Conservation (phyloP, 2,329 filamentous ascomycete species). For the Aspergillus brunneoviolaceus region DNA sequence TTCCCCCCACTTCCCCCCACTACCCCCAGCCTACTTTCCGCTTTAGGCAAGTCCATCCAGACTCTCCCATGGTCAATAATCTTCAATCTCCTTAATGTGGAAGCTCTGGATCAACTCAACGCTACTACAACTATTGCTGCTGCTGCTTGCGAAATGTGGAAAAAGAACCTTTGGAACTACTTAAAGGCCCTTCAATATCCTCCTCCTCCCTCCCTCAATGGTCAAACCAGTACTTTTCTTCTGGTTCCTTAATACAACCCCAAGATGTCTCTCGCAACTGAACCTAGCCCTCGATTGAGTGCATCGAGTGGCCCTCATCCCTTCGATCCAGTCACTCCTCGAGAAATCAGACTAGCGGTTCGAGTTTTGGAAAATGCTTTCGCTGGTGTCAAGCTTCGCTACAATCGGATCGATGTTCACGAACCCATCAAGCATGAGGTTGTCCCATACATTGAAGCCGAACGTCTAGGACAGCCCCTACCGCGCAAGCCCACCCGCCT, state of each 20-base stretch:
- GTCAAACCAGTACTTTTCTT: background rate
- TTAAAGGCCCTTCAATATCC: background rate
- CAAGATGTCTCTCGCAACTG: conserved; percentile 16
- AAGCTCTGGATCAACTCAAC: background rate
- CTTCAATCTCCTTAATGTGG: background rate
- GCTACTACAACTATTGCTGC: background rate
- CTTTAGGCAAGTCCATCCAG: conserved; percentile 32
- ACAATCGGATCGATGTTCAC: conserved; percentile 66
- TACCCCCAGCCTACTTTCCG: conserved; percentile 12
- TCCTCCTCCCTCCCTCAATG: background rate
- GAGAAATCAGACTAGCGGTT: conserved; percentile 38
- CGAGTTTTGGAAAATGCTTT: conserved; percentile 38
- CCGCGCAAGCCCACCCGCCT: conserved; percentile 52
- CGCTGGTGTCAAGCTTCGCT: conserved; percentile 43
- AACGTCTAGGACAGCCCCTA: conserved; percentile 53
- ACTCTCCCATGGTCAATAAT: background rate
- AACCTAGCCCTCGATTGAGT: conserved; percentile 10
- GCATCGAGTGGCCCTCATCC: conserved; percentile 31
- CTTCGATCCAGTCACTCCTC: conserved; percentile 40
- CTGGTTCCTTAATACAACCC: background rate
- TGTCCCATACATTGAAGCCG: conserved; percentile 62
- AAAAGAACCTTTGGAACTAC: background rate
- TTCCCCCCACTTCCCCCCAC: background rate
- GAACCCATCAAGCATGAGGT: conserved; percentile 62
- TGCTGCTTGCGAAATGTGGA: background rate